phyloP scores from a whole-genome alignment of 1,284 basidiomycete genomes.

The Cutaneotrichosporon mucoides region DNA sequence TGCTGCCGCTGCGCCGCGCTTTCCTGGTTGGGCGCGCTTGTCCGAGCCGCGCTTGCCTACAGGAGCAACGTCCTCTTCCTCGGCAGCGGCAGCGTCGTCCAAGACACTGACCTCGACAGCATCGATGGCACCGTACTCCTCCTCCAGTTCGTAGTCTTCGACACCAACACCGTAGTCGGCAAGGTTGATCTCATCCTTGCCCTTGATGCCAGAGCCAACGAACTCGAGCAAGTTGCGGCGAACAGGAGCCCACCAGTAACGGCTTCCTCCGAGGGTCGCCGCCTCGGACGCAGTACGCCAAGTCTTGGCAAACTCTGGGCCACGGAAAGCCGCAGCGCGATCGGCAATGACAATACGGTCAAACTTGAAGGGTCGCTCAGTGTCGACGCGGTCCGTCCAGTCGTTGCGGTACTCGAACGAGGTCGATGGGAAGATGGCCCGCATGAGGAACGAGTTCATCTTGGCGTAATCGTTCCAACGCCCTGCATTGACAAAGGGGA shows the following conservation, averaged over 20 bases:
- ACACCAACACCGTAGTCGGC: constrained; percentile 44
- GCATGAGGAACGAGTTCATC: constrained; percentile 63
- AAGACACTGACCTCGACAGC: background rate
- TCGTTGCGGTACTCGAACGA: constrained; percentile 57
- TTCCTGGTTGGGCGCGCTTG: background rate
- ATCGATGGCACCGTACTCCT: background rate
- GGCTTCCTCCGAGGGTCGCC: constrained; percentile 65
- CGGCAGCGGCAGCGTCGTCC: background rate
- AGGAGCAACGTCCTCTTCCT: background rate
- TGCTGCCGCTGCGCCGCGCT: background rate
- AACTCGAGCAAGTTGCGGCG: constrained; percentile 68
- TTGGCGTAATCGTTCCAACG: constrained; percentile 82
- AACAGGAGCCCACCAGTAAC: constrained; percentile 75
- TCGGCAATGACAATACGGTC: constrained; percentile 78
- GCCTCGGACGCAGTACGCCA: constrained; percentile 70
- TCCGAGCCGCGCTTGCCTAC: background rate
- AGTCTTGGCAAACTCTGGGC: constrained; percentile 62
- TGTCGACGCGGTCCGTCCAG: constrained; percentile 58
- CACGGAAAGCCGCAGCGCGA: constrained; percentile 71
- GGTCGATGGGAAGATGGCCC: constrained; percentile 69
- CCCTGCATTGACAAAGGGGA: constrained; percentile 64
- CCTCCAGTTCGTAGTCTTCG: constrained; percentile 12
- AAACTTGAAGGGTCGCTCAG: constrained; percentile 67
- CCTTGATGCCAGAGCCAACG: constrained; percentile 52
- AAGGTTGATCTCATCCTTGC: constrained; percentile 13